phyloP scores from a whole-genome alignment of 306 rosid genomes.

The Betula pendula region DNA sequence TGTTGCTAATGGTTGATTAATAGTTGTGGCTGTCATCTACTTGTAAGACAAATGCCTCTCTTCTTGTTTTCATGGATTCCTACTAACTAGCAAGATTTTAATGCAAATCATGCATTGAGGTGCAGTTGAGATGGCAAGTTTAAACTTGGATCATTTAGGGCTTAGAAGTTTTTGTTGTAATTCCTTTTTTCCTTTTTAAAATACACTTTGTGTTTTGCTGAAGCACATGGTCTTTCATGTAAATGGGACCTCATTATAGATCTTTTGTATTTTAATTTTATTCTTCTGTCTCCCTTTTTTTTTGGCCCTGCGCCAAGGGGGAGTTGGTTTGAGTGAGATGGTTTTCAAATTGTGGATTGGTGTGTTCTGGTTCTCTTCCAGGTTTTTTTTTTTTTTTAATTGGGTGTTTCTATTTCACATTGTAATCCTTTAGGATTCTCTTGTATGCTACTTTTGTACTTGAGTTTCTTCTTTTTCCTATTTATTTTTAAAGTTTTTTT shows the following conservation, averaged over 20 bases:
- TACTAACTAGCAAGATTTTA: background rate
- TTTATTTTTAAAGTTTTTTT: background rate
- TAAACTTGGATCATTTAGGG: background rate
- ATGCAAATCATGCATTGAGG: background rate
- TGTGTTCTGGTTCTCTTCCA: background rate
- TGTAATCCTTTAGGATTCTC: no score
- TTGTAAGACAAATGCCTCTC: no score
- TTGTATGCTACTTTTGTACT: background rate
- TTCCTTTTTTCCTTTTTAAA: constrained; percentile 5
- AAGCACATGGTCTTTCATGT: background rate
- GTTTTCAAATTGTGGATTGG: no score
- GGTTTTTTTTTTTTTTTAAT: constrained; percentile 16
- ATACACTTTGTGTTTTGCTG: background rate
- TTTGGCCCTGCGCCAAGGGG: no score
- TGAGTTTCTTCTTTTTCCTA: background rate
- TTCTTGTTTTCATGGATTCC: background rate
- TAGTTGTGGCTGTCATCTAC: background rate
- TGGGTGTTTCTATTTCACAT: no score
- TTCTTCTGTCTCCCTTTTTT: background rate
- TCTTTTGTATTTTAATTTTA: background rate
- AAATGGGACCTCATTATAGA: background rate
- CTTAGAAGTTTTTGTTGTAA: background rate
- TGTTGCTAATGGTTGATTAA: background rate
- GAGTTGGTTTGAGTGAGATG: no score
- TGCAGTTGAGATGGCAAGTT: background rate